A percentile compares a stretch with the other conserved stretches of the same genome.
phyloP scores from a whole-genome alignment of 2,329 filamentous ascomycete species.

The Simplicillium sp. region DNA sequence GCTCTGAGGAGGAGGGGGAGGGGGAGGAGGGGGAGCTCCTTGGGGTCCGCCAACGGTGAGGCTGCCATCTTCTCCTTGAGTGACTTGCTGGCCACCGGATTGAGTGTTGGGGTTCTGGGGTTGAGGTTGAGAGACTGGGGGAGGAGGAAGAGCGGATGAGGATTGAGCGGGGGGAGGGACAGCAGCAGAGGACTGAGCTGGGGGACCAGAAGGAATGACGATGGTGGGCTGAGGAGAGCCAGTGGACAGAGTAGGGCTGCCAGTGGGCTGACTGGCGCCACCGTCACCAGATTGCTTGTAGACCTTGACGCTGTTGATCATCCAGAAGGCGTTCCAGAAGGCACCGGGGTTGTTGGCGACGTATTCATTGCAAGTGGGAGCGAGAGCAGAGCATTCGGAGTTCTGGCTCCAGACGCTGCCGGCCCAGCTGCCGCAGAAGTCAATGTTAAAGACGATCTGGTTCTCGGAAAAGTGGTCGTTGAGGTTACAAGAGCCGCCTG shows the following conservation, averaged over 20 bases:
- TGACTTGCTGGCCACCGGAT: too few species aligned
- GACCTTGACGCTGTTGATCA: constrained; percentile 62
- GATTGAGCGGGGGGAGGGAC: neutral
- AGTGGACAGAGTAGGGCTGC: neutral
- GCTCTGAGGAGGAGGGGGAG: too few species aligned
- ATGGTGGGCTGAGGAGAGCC: neutral
- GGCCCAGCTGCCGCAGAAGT: constrained; percentile 85
- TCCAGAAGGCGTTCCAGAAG: constrained; percentile 69
- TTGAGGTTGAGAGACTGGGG: neutral
- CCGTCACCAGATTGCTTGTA: constrained; percentile 24
- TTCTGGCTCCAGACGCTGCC: constrained; percentile 55
- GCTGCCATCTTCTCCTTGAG: too few species aligned
- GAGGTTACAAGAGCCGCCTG: constrained; percentile 61
- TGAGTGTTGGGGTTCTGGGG: too few species aligned
- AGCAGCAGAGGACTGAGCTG: neutral
- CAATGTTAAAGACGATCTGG: constrained; percentile 72
- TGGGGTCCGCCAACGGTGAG: too few species aligned
- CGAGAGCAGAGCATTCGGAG: constrained; percentile 48
- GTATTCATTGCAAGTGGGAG: constrained; percentile 59
- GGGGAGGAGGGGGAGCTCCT: too few species aligned
- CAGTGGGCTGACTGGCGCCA: neutral
- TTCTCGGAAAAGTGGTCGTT: constrained; percentile 59
- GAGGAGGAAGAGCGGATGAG: neutral
- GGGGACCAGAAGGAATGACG: neutral
- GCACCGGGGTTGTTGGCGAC: constrained; percentile 61